phyloP scores from a whole-genome alignment of 1,284 basidiomycete species.

The Apiotrichum sp. region DNA sequence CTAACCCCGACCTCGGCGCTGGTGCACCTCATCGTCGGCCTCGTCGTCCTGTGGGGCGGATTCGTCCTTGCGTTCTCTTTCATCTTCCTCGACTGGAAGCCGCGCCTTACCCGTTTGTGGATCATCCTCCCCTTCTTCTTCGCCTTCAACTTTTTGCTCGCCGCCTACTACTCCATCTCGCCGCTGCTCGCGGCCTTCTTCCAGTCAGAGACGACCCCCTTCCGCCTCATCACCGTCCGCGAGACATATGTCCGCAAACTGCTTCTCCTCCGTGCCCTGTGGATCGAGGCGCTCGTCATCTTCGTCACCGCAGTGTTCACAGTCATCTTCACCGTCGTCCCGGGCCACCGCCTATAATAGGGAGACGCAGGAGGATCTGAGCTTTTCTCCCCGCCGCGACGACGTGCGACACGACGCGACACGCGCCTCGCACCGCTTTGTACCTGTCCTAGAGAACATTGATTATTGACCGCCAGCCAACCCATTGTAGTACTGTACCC shows the following conservation, averaged over 20 bases:
- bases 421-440: too few species aligned
- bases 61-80: slow-evolving; percentile 83
- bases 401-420: too few species aligned
- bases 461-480: too few species aligned
- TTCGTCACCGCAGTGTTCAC: slow-evolving; percentile 37
- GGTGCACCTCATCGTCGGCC: slow-evolving; percentile 72
- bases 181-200: slow-evolving; percentile 57
- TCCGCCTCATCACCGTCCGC: slow-evolving; percentile 78
- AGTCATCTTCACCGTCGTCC: slow-evolving; percentile 40
- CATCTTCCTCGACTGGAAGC: slow-evolving; percentile 85
- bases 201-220: slow-evolving; percentile 59
- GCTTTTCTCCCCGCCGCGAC: too few species aligned
- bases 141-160: slow-evolving; percentile 80
- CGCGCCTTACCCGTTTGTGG: slow-evolving; percentile 85
- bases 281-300: slow-evolving; percentile 54
- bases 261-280: slow-evolving; percentile 75
- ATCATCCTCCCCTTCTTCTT: slow-evolving; percentile 94
- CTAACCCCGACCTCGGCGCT: slow-evolving; percentile 84
- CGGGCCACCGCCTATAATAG: slow-evolving; percentile 32
- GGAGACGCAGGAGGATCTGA: too few species aligned
- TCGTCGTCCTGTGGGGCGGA: slow-evolving; percentile 85
- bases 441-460: too few species aligned
- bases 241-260: slow-evolving; percentile 90
- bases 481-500: too few species aligned
- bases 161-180: slow-evolving; percentile 94